Evolutionary conservation across 805 yeast species (phyloP).

Genomic region (Metschnikowia corniflorae): DNA sequence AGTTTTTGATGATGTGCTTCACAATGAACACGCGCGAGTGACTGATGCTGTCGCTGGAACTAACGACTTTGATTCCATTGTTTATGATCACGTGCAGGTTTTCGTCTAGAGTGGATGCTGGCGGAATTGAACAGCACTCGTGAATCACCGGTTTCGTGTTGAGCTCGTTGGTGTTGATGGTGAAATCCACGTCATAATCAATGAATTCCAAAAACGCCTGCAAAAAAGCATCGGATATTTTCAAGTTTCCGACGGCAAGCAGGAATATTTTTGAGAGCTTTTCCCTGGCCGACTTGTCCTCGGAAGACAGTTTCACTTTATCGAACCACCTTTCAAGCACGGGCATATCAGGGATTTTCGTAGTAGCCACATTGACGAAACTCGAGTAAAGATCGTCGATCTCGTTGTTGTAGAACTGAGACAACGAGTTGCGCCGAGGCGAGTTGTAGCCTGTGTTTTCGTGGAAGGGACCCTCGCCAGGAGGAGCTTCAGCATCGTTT

Average conservation of each 20-base stretch:
- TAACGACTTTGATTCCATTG: conserved; percentile 41
- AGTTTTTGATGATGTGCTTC: conserved; percentile 27
- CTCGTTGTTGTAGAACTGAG: conserved; percentile 37
- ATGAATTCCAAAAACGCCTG: conserved; percentile 46
- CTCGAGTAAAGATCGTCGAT: conserved; percentile 71
- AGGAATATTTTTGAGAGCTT: conserved; percentile 68
- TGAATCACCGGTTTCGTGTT: conserved; percentile 70
- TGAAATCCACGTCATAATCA: conserved; percentile 52
- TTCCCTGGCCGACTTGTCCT: conserved; percentile 16
- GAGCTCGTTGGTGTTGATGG: conserved; percentile 59
- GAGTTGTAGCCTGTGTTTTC: conserved; percentile 8
- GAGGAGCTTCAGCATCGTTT: conserved; percentile 3
- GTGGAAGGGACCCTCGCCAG: conserved; percentile 1
- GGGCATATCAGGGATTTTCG: conserved; percentile 37
- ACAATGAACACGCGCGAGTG: conserved; percentile 39
- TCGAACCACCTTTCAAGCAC: conserved; percentile 39
- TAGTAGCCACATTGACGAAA: conserved; percentile 53
- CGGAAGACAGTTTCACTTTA: conserved; percentile 27
- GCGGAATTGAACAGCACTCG: conserved; percentile 50
- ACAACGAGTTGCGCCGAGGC: conserved; percentile 17
- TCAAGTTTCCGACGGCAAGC: conserved; percentile 59
- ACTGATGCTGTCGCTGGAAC: conserved; percentile 34
- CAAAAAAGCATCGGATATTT: conserved; percentile 60
- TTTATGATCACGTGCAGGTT: conserved; percentile 36
- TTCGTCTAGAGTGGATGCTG: conserved; percentile 31